Percentiles rank a stretch among this genome's conserved stretches.
These are phyloP conservation scores for Thozetella sp. DNA, from an alignment of 495 filamentous ascomycete genomes.

Conservation along the genomic window DNA sequence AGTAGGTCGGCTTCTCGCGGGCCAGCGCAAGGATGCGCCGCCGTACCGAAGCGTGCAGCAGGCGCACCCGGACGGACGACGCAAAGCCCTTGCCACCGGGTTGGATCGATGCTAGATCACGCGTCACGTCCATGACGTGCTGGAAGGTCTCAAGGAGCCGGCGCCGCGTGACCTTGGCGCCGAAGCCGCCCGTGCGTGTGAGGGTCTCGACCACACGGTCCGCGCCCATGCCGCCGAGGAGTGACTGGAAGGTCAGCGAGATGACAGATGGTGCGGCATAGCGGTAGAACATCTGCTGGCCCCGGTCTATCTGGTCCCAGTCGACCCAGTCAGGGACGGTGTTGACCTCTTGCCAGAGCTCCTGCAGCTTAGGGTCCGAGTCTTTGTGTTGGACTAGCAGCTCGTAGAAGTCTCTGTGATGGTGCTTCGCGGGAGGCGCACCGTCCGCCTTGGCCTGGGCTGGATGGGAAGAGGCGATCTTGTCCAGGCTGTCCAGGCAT, in stretches of 20 bases:
- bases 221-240: conserved; percentile 67
- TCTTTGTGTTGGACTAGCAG: conserved; percentile 59
- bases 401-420: conserved; percentile 58
- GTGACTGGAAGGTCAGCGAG: conserved; percentile 62
- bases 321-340: conserved; percentile 79
- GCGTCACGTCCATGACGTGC: conserved; percentile 72
- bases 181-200: conserved; percentile 78
- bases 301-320: conserved; percentile 75
- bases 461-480: conserved; percentile 28
- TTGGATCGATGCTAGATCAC: conserved; percentile 63
- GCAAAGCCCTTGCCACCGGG: conserved; percentile 68
- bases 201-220: conserved; percentile 73
- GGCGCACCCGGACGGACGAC: conserved; percentile 72
- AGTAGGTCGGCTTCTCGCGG: conserved; percentile 59
- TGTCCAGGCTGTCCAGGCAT: conserved; percentile 61
- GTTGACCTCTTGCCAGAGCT: conserved; percentile 70
- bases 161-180: conserved; percentile 64
- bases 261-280: conserved; percentile 69
- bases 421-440: background rate
- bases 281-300: conserved; percentile 70
- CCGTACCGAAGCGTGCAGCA: conserved; percentile 75
- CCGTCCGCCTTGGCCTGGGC: background rate
- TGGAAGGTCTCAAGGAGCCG: conserved; percentile 77
- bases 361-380: conserved; percentile 55
- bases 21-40: conserved; percentile 64